Percentiles rank a stretch among this genome's conserved stretches.
Conservation (phyloP, 441 rosid genomes). For the Gossypium trilobum region DNA sequence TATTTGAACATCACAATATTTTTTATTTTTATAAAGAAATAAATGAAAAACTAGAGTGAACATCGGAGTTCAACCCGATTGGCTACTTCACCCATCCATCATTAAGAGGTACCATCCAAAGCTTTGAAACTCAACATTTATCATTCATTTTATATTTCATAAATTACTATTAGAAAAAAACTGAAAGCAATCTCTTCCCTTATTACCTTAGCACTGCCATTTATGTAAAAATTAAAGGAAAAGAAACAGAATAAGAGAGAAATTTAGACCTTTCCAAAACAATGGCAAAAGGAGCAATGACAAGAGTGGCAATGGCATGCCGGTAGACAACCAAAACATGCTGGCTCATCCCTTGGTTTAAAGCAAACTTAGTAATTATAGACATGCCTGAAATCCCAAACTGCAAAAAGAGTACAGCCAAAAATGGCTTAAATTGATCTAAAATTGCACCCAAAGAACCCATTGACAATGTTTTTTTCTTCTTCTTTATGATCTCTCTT, state of each 20-base stretch:
- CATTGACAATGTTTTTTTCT: neutral
- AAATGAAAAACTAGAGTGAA: no score
- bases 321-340: constrained; percentile 49
- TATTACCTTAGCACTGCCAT: neutral
- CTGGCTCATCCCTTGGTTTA: constrained; percentile 48
- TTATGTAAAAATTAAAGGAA: neutral
- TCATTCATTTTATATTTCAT: neutral
- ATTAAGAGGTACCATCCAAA: neutral
- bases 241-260: neutral
- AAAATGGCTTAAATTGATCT: constrained; percentile 30
- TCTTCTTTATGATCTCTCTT: neutral
- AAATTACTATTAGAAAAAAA: no score
- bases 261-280: neutral
- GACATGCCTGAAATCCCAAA: constrained; percentile 45
- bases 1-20: no score
- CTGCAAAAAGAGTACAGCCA: constrained; percentile 43
- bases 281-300: constrained; percentile 53
- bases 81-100: no score
- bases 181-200: neutral
- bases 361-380: constrained; percentile 41
- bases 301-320: constrained; percentile 34
- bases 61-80: no score
- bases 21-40: no score
- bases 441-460: constrained; percentile 16
- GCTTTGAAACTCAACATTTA: neutral